A percentile compares a stretch with the other conserved stretches of the same genome.
phyloP scores from a whole-genome alignment of 805 yeast genomes.

The Lipomyces sp. region DNA sequence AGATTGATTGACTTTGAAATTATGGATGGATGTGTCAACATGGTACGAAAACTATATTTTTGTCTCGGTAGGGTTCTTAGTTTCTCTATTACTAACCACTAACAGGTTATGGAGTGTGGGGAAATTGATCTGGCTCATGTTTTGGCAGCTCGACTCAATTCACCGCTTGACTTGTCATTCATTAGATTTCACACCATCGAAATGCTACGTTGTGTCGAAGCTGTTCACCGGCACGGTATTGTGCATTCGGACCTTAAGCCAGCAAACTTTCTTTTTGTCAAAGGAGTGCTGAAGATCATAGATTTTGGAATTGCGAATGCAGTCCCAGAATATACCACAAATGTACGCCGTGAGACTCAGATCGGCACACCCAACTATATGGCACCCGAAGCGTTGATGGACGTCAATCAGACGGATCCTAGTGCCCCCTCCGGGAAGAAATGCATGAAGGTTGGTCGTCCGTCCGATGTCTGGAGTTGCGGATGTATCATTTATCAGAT shows the following conservation, averaged over 20 bases:
- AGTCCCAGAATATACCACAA: conserved; percentile 88
- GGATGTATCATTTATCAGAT: conserved; percentile 95
- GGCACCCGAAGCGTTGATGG: conserved; percentile 95
- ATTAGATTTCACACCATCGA: conserved; percentile 80
- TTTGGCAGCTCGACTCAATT: conserved; percentile 58
- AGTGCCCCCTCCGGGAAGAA: conserved; percentile 49
- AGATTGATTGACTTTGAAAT: conserved; percentile 75
- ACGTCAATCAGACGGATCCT: conserved; percentile 51
- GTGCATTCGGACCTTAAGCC: conserved; percentile 82
- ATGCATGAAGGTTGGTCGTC: conserved; percentile 78
- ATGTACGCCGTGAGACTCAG: conserved; percentile 85
- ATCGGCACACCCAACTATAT: conserved; percentile 96
- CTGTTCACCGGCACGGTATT: conserved; percentile 85
- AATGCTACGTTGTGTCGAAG: conserved; percentile 77
- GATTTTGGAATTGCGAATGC: conserved; percentile 94
- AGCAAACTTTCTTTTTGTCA: conserved; percentile 60
- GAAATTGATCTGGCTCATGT: conserved; percentile 88
- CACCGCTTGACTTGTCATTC: conserved; percentile 70
- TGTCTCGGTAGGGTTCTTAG: no score
- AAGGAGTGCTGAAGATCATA: conserved; percentile 82
- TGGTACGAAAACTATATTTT: conserved; percentile 51
- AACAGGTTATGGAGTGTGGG: conserved; percentile 80
- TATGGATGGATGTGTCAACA: conserved; percentile 61
- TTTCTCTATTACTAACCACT: not conserved
- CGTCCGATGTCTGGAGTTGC: conserved; percentile 97